Percentiles rank a stretch among this genome's conserved stretches.
phyloP scores from a whole-genome alignment of 257 asterid species.

The Ophiorrhiza pumila region DNA sequence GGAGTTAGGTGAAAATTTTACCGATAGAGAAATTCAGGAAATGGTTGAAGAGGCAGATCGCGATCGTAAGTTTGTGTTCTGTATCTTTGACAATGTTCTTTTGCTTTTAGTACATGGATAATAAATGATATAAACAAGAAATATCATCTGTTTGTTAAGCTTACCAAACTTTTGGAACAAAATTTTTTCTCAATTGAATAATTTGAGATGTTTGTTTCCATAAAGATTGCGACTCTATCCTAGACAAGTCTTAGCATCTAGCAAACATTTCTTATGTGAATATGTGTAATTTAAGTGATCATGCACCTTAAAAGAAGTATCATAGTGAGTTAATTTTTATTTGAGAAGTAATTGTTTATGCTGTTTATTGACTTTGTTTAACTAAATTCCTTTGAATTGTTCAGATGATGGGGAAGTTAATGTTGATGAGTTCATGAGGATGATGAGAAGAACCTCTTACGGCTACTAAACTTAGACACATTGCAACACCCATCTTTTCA shows the following conservation, averaged over 20 bases:
- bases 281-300: not conserved
- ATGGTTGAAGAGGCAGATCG: constrained; percentile 95
- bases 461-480: constrained; percentile 35
- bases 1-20: constrained; percentile 75
- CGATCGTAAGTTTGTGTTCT: constrained; percentile 63
- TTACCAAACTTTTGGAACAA: not conserved
- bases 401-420: constrained; percentile 92
- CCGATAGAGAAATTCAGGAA: constrained; percentile 75
- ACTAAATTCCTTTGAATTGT: constrained; percentile 13
- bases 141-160: not conserved
- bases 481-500: not conserved
- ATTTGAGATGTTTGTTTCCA: constrained; percentile 3
- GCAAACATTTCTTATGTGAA: not conserved
- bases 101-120: constrained; percentile 6
- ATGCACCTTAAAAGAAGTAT: not conserved
- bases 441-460: constrained; percentile 89
- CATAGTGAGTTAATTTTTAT: not conserved
- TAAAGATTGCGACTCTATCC: not conserved
- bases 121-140: not conserved
- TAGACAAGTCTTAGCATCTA: not conserved
- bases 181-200: not conserved
- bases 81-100: constrained; percentile 4
- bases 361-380: not conserved
- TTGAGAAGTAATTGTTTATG: not conserved
- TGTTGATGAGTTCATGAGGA: constrained; percentile 73